Evolutionary conservation across 148 eudicot genomes (phyloP).

Genomic region (Persicaria tinctoria): DNA sequence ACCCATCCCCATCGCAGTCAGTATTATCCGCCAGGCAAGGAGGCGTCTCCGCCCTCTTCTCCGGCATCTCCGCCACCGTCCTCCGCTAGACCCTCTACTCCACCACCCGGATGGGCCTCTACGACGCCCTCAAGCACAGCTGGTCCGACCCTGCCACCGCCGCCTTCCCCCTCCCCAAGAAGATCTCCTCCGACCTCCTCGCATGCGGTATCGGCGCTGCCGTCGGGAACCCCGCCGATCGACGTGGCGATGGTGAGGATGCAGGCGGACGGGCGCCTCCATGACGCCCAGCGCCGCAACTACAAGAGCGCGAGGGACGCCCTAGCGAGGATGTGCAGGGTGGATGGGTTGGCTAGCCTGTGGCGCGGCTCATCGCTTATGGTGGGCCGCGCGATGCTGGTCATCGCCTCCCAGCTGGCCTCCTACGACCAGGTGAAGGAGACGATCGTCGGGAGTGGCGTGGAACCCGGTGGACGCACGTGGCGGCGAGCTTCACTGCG

Average conservation of each 20-base stretch:
- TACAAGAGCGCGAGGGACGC: slow-evolving; percentile 38
- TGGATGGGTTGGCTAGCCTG: slow-evolving; percentile 37
- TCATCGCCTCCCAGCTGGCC: slow-evolving; percentile 45
- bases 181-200: slow-evolving; percentile 38
- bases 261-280: slow-evolving; percentile 57
- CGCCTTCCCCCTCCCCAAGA: slow-evolving; percentile 22
- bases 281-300: slow-evolving; percentile 29
- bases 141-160: slow-evolving; percentile 23
- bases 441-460: slow-evolving; percentile 26
- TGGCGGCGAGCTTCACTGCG: slow-evolving; percentile 42
- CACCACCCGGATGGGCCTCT: slow-evolving; percentile 53
- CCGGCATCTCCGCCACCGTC: slow-evolving; percentile 49
- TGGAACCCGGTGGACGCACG: too few species aligned
- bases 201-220: slow-evolving; percentile 46
- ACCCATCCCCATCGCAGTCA: slow-evolving; percentile 19
- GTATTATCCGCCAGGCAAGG: slow-evolving; percentile 27
- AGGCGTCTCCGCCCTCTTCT: slow-evolving; percentile 37
- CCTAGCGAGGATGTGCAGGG: slow-evolving; percentile 24
- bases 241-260: slow-evolving; percentile 45
- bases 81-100: slow-evolving; percentile 51
- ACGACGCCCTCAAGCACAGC: slow-evolving; percentile 33
- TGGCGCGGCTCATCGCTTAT: slow-evolving; percentile 52
- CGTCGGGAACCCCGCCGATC: slow-evolving; percentile 47
- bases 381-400: slow-evolving; percentile 54
- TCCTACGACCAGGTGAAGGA: slow-evolving; percentile 48